Evolutionary conservation across 2,329 filamentous ascomycete species (phyloP), one percentile per base, ranked within the genome.

Genomic region (Talaromyces sp.): DNA sequence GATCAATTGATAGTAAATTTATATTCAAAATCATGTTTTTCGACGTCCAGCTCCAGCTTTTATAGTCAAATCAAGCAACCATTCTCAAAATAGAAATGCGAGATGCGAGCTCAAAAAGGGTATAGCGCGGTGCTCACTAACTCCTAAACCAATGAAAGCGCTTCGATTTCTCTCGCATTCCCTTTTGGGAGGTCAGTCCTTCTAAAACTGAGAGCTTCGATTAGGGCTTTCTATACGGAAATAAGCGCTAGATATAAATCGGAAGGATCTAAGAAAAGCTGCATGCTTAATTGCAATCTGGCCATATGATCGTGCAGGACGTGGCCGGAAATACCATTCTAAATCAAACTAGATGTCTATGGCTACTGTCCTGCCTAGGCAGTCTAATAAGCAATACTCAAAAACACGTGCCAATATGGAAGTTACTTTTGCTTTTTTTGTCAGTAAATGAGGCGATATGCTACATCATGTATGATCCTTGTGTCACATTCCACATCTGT

Each of bases 51-150:
- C 4, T 25, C 13, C 43, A 61, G 19, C 5, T 61, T 61, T 51
- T 61, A 40, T 51, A 51, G 22, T n/a, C 22, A 27, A 38, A 36
- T 27, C 6, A 38, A 19, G 15, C 27, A 34, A 49, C 27, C 29
- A 61, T 49, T 61, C 63, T 40, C 8, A 56, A 65, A 54, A 36
- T 17, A 27, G 63, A 56, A 61, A 53, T 56, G 36, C 58, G 63
- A 65, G 53, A 25, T 61, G 63, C 63, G 58, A 65, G 15, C 17
- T 22, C 58, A 29, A 22, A 61, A 56, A 22, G 10, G 36, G 58
- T 19, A 36, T 65, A 61, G 63, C 43, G 38, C 19, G 13, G n/a
- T 17, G 11, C 4, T 2, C 31, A 22, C 3, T 1, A 8, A 7
- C 31, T 38, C 4, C n/a, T 56, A 2, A 22, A 22, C 53, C 31